Percentiles rank a stretch among this genome's conserved stretches.
Conservation (phyloP, 345 rosid genomes). For the Salix purpurea region DNA sequence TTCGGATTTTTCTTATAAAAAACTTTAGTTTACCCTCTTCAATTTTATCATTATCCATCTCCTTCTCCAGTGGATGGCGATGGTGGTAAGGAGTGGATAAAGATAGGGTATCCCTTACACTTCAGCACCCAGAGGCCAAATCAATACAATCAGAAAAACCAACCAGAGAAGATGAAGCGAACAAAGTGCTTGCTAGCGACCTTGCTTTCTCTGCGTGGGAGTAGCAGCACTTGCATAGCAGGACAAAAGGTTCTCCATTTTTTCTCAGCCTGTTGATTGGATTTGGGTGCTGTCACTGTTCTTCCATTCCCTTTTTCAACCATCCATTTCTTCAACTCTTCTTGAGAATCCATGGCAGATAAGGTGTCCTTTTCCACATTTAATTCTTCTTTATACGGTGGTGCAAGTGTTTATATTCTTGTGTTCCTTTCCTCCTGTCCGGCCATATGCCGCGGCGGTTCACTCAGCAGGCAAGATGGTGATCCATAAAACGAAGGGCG, state of each 20-base stretch:
- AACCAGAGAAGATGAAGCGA: background rate
- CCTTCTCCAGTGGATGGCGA: background rate
- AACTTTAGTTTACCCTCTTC: too few relatives aligned
- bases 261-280: background rate
- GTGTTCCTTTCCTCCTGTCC: background rate
- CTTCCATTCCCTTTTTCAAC: background rate
- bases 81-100: background rate
- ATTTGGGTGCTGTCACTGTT: background rate
- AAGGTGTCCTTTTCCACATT: background rate
- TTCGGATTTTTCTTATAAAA: too few relatives aligned
- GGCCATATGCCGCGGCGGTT: background rate
- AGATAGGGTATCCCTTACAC: background rate
- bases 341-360: background rate
- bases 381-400: background rate
- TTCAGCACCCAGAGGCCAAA: background rate
- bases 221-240: background rate
- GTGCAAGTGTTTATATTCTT: too few relatives aligned
- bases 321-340: conserved; percentile 12
- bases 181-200: conserved; percentile 6
- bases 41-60: background rate
- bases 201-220: conserved; percentile 15
- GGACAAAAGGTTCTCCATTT: background rate
- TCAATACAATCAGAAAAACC: conserved; percentile 3
- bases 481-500: background rate
- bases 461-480: background rate